Base-by-base conservation (phyloP, 2,329 filamentous ascomycete species). In the Drechslerella dactyloides region DNA sequence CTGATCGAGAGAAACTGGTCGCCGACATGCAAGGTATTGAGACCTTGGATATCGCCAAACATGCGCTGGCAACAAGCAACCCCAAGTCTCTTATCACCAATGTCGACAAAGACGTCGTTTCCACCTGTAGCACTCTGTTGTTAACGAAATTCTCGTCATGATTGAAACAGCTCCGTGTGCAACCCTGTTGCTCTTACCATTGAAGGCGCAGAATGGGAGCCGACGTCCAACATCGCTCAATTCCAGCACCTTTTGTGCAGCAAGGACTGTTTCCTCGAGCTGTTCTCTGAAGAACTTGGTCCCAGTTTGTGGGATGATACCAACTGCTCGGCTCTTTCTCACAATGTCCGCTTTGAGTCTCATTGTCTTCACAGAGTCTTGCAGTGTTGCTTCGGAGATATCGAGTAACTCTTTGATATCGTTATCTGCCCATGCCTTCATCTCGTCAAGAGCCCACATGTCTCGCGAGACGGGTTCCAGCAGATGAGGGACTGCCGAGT, bases 61-160 rank as follows among this genome's bases (percentile, higher is more conserved):
- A 91, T 96, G 66, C 88, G 85, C 82, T 99, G 94, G 79, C 93
- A 97, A 2, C 93, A 91, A 35, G 90, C 85, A 1, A 99, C 94
- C 74, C 94, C 94, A 90, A 93, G 96, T 59, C 89, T 92, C 82
- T 99, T 99, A 81, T 99, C 94, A 63, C 94, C 94, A 77, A 99
- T 97, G 79, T 99, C 94, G 60, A 99, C 93, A 80, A 99, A 99
- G 46, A 97, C 92, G 79, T 99, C 94, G 73, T 94, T 93, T 10
- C 94, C 94, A 60, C 93, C 83, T 85, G 50, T 1, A 19, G 11
- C 42, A 55, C 48, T 23, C 66, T 23, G 46, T 59, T 44, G 50
- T 35, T 7, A 27, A 57, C 57, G 10, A 21, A 33, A 30, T n/a
- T 27, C 8, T 6, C 11, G 2, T 1, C 15, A 17, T 33, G 2